phyloP scores from a whole-genome alignment of 2,329 filamentous ascomycete genomes.

The Sclerotinia subarctica region DNA sequence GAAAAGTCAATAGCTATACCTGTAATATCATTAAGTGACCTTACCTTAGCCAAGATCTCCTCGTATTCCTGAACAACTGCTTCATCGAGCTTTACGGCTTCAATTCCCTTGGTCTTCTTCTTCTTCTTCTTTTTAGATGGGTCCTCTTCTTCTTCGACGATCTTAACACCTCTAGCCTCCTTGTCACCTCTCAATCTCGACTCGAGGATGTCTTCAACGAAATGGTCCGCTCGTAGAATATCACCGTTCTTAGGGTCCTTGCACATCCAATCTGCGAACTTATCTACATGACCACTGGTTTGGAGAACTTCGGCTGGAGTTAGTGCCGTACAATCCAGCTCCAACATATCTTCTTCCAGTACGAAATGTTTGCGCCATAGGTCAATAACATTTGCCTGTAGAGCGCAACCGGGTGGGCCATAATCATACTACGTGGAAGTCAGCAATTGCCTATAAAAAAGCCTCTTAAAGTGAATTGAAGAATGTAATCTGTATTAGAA shows the following conservation, averaged over 20 bases:
- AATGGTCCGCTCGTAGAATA: slow-evolving; percentile 91
- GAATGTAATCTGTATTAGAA: neutral
- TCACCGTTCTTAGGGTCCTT: slow-evolving; percentile 97
- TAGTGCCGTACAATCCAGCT: slow-evolving; percentile 81
- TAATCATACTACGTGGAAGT: slow-evolving; percentile 7
- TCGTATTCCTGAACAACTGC: slow-evolving; percentile 85
- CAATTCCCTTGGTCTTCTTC: slow-evolving; percentile 77
- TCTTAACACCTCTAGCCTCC: slow-evolving; percentile 80
- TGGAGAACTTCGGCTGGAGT: slow-evolving; percentile 93
- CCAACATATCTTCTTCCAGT: slow-evolving; percentile 70
- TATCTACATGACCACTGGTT: slow-evolving; percentile 94
- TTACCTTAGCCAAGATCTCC: slow-evolving; percentile 72
- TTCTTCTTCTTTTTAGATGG: slow-evolving; percentile 84
- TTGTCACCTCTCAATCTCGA: slow-evolving; percentile 83
- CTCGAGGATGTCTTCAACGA: slow-evolving; percentile 93
- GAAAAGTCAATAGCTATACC: slow-evolving; percentile 22
- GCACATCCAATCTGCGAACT: slow-evolving; percentile 96
- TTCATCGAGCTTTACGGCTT: slow-evolving; percentile 83
- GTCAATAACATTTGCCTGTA: slow-evolving; percentile 68
- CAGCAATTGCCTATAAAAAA: neutral
- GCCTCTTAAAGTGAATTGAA: neutral
- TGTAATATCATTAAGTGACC: neutral
- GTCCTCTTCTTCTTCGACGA: slow-evolving; percentile 71
- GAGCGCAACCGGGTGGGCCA: slow-evolving; percentile 57
- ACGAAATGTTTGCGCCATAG: slow-evolving; percentile 74